These are phyloP conservation scores for Rhodosporidiobolus odoratus DNA, from an alignment of 768 basidiomycete species.

Conservation along the genomic window DNA sequence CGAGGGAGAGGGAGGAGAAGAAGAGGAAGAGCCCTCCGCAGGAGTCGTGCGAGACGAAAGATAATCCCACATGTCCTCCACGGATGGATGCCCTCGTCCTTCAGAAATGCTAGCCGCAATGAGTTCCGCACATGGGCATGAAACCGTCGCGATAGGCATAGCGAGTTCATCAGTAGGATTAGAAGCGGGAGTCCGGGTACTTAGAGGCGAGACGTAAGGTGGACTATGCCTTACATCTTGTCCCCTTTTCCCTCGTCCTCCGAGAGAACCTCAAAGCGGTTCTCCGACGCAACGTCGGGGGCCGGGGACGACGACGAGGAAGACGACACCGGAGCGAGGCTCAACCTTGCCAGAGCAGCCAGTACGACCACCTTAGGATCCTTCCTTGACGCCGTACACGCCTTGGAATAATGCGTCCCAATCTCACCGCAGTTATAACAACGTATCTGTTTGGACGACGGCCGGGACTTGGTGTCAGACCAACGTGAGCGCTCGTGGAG, in stretches of 20 bases:
- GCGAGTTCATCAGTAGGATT: neutral
- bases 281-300: neutral
- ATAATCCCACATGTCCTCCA: too few species aligned
- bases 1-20: too few species aligned
- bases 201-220: neutral
- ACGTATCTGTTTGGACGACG: too few species aligned
- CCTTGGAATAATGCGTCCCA: neutral
- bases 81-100: too few species aligned
- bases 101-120: too few species aligned
- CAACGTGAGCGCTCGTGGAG: neutral
- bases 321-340: too few species aligned
- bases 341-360: too few species aligned
- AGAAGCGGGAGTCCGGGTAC: neutral
- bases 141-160: too few species aligned
- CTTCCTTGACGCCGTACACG: neutral
- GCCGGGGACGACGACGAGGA: too few species aligned
- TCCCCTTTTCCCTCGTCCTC: neutral
- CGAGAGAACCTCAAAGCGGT: neutral
- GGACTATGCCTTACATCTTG: neutral
- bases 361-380: neutral
- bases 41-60: too few species aligned
- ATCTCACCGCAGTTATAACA: conserved; percentile 1
- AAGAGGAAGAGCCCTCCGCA: too few species aligned
- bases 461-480: neutral
- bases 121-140: neutral